phyloP scores from a whole-genome alignment of 2,329 filamentous ascomycete species.

The Diaporthe ampelina region DNA sequence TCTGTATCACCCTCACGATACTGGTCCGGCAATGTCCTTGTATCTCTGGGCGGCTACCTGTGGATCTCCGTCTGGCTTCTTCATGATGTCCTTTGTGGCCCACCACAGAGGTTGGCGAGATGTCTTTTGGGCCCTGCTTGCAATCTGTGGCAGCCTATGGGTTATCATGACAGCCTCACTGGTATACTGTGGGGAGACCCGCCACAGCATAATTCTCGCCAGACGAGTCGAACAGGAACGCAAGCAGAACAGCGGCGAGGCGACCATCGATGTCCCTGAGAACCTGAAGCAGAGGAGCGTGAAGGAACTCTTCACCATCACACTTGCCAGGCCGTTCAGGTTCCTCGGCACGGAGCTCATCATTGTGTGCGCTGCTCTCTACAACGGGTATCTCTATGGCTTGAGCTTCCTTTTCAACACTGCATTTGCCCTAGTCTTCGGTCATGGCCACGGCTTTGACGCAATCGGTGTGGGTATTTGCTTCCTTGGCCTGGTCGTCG shows the following conservation, averaged over 20 bases:
- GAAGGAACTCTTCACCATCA: constrained; percentile 55
- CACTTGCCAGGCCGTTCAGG: constrained; percentile 60
- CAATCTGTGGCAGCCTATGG: constrained; percentile 59
- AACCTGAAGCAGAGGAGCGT: constrained; percentile 53
- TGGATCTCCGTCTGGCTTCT: constrained; percentile 60
- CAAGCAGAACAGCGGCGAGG: constrained; percentile 44
- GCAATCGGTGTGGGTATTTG: constrained; percentile 55
- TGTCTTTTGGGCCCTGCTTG: constrained; percentile 61
- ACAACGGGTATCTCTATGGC: constrained; percentile 64
- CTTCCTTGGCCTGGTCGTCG: constrained; percentile 51
- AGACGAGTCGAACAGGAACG: constrained; percentile 50
- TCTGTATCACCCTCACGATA: constrained; percentile 57
- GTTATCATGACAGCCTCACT: constrained; percentile 55
- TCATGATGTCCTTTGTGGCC: constrained; percentile 60
- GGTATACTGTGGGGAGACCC: constrained; percentile 53
- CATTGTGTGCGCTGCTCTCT: constrained; percentile 61
- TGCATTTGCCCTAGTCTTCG: constrained; percentile 63
- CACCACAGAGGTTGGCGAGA: constrained; percentile 57
- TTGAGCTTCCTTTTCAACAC: constrained; percentile 64
- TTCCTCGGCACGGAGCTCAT: constrained; percentile 62
- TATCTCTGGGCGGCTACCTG: constrained; percentile 61
- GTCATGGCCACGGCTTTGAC: constrained; percentile 57
- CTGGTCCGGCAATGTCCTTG: constrained; percentile 52
- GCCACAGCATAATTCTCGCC: constrained; percentile 55
- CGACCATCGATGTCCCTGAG: constrained; percentile 51